These are phyloP conservation scores for Rhodotorula sp. DNA, from an alignment of 1,284 basidiomycete species.

Conservation along the genomic window DNA sequence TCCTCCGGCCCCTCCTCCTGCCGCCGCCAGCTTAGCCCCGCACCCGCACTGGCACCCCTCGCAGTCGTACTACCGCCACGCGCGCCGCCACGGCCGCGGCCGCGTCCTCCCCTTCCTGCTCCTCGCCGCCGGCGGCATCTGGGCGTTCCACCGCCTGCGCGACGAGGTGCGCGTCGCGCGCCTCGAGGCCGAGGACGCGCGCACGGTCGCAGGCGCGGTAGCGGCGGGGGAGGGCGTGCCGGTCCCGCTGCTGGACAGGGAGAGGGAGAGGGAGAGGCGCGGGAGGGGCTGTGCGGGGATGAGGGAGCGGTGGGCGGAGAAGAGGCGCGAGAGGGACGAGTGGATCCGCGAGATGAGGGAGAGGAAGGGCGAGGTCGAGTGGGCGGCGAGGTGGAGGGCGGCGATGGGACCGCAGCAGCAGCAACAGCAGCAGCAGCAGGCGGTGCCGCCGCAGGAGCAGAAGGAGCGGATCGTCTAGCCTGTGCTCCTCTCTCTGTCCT, in stretches of 20 bases:
- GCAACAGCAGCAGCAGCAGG: background rate
- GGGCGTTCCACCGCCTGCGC: background rate
- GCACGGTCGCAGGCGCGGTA: background rate
- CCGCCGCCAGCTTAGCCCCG: background rate
- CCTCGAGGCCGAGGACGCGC: background rate
- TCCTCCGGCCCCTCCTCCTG: background rate
- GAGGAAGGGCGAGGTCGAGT: background rate
- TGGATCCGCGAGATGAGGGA: background rate
- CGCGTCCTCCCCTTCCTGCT: background rate
- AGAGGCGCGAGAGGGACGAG: background rate
- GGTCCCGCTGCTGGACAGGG: too few relatives aligned
- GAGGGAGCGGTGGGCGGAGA: background rate
- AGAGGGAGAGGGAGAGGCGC: background rate
- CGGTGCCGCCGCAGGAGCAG: background rate
- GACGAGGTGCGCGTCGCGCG: background rate
- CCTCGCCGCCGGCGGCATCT: background rate
- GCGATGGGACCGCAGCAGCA: background rate
- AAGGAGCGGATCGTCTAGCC: background rate
- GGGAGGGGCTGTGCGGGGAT: background rate
- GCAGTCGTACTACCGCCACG: background rate
- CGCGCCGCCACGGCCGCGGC: background rate
- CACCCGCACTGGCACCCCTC: background rate
- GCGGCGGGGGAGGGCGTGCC: background rate
- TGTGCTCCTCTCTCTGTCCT: too few relatives aligned
- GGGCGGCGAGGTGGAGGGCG: background rate